Percentiles rank a stretch among this genome's conserved stretches.
phyloP scores from a whole-genome alignment of 129 eudicot genomes.

The Tanacetum coccineum region DNA sequence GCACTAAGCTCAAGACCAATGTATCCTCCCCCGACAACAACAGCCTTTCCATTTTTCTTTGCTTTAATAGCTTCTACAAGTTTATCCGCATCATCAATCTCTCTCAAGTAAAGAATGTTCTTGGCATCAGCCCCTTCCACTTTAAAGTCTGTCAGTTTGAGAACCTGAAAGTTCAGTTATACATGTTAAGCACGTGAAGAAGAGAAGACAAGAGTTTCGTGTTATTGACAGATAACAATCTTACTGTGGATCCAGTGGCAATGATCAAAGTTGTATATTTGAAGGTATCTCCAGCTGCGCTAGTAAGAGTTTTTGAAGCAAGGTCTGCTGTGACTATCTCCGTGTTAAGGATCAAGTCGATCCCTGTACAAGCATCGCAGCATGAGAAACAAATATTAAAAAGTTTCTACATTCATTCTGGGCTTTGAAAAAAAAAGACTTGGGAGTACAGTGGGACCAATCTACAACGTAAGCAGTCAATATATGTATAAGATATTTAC shows the following conservation, averaged over 20 bases:
- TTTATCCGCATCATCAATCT: conserved; percentile 89
- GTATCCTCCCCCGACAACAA: conserved; percentile 97
- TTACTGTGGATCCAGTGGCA: conserved; percentile 90
- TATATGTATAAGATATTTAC: not conserved
- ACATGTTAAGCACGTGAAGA: conserved; percentile 3
- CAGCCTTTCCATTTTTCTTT: conserved; percentile 87
- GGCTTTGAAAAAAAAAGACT: not conserved
- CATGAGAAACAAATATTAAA: not conserved
- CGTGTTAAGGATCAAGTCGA: conserved; percentile 70
- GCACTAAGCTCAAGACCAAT: conserved; percentile 99
- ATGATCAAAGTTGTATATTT: conserved; percentile 56
- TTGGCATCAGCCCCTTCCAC: conserved; percentile 93
- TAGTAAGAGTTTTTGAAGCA: conserved; percentile 73
- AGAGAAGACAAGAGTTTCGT: not conserved
- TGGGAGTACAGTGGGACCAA: not conserved
- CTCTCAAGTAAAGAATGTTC: conserved; percentile 87
- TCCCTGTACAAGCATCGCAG: conserved; percentile 51
- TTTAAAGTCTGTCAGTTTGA: conserved; percentile 81
- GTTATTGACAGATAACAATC: conserved; percentile 17
- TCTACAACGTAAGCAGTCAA: not conserved
- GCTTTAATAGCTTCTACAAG: conserved; percentile 84
- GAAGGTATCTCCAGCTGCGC: conserved; percentile 75
- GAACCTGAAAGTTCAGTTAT: conserved; percentile 48
- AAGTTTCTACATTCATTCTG: not conserved
- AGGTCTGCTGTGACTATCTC: conserved; percentile 91